phyloP scores from a whole-genome alignment of 768 basidiomycete species.

The Omphalotus guepiniiformis region DNA sequence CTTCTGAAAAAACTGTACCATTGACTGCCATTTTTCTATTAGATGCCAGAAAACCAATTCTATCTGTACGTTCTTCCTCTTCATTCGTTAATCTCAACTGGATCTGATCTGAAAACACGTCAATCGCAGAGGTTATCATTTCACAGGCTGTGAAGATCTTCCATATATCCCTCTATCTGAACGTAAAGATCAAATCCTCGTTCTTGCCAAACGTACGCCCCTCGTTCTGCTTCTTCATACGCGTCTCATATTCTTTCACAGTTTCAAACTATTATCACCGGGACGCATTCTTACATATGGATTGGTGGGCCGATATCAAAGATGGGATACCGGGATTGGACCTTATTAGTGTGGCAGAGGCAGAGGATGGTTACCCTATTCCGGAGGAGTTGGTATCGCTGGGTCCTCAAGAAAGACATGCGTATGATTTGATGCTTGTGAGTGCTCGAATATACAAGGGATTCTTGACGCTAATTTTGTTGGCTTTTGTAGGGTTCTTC shows the following conservation, averaged over 20 bases:
- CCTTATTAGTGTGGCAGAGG: constrained; percentile 2
- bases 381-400: constrained; percentile 6
- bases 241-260: neutral
- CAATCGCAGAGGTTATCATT: constrained; percentile 10
- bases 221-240: neutral
- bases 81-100: neutral
- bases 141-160: constrained; percentile 8
- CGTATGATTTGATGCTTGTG: constrained; percentile 11
- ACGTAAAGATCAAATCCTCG: constrained; percentile 10
- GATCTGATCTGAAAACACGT: neutral
- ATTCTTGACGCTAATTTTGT: neutral
- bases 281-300: neutral
- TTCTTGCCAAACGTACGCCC: constrained; percentile 14
- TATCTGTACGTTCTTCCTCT: constrained; percentile 8
- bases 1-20: neutral
- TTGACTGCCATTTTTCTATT: neutral
- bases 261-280: constrained; percentile 12
- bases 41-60: constrained; percentile 15
- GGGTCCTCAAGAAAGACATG: neutral
- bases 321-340: constrained; percentile 5
- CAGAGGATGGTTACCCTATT: constrained; percentile 11
- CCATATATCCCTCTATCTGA: constrained; percentile 8
- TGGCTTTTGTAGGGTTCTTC: constrained; percentile 7
- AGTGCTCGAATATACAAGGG: neutral
- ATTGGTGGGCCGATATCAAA: neutral